phyloP scores from a whole-genome alignment of 192 early-diverging fungal genomes.

The Piromyces sp. region DNA sequence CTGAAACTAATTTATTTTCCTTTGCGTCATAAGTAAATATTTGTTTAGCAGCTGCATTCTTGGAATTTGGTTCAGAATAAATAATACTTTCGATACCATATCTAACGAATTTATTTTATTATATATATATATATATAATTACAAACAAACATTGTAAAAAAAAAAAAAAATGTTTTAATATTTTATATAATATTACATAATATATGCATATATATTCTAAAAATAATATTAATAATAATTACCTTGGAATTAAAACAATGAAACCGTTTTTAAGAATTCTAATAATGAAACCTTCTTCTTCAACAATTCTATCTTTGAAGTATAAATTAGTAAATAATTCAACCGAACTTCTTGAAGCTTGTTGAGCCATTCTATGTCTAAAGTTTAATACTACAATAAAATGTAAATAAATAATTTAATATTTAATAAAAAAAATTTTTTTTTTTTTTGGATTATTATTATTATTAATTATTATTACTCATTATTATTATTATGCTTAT shows the following conservation, averaged over 20 bases:
- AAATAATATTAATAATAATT: conserved; percentile 2
- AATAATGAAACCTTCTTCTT: conserved; percentile 76
- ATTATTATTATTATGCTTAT: too few relatives aligned
- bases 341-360: conserved; percentile 79
- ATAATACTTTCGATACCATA: conserved; percentile 91
- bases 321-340: conserved; percentile 93
- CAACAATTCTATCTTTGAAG: conserved; percentile 79
- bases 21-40: conserved; percentile 16
- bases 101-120: conserved; percentile 1
- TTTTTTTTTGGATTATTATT: neutral
- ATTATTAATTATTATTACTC: too few relatives aligned
- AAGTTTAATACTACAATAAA: conserved; percentile 45
- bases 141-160: too few relatives aligned
- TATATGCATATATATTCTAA: neutral
- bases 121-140: too few relatives aligned
- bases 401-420: conserved; percentile 7
- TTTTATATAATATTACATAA: too few relatives aligned
- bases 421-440: neutral
- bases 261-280: conserved; percentile 91
- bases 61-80: conserved; percentile 28
- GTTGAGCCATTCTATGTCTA: conserved; percentile 88
- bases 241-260: conserved; percentile 71
- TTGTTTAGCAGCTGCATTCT: conserved; percentile 6
- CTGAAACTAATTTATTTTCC: conserved; percentile 12
- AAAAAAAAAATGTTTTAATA: too few relatives aligned